Conservation (phyloP, 805 yeast species). For the Saccharomycopsis sp. region DNA sequence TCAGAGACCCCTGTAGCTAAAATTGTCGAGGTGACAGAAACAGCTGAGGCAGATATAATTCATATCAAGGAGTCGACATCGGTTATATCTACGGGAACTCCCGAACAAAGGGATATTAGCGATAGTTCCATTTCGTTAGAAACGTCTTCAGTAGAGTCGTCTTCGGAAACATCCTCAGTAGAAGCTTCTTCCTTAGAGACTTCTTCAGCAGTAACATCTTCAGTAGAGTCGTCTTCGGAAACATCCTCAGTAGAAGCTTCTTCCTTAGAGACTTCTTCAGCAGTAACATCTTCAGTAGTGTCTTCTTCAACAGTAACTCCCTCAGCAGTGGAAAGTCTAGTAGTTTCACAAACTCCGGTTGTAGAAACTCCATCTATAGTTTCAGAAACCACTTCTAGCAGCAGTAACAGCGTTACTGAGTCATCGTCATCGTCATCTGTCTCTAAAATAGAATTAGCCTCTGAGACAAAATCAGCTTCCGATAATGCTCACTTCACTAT, state of each 20-base stretch:
- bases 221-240: neutral
- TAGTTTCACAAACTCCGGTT: too few species aligned
- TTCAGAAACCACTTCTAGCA: neutral
- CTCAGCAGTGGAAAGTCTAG: too few species aligned
- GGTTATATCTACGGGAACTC: slow-evolving; percentile 18
- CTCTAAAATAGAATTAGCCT: too few species aligned
- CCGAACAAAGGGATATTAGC: too few species aligned
- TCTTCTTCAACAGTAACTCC: too few species aligned
- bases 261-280: neutral
- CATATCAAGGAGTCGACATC: slow-evolving; percentile 8
- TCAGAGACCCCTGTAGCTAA: slow-evolving; percentile 1
- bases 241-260: neutral
- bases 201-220: too few species aligned
- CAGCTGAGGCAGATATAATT: slow-evolving; percentile 8
- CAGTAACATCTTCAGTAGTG: too few species aligned
- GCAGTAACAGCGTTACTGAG: neutral
- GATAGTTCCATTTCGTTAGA: too few species aligned
- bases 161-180: neutral
- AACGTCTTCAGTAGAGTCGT: neutral
- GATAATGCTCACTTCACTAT: neutral
- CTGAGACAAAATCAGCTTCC: too few species aligned
- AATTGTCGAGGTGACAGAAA: slow-evolving; percentile 12
- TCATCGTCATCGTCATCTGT: neutral
- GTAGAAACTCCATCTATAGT: neutral
- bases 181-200: neutral